Evolutionary conservation across 2,329 filamentous ascomycete species (phyloP).

Genomic region (Tolypocladium sp.): DNA sequence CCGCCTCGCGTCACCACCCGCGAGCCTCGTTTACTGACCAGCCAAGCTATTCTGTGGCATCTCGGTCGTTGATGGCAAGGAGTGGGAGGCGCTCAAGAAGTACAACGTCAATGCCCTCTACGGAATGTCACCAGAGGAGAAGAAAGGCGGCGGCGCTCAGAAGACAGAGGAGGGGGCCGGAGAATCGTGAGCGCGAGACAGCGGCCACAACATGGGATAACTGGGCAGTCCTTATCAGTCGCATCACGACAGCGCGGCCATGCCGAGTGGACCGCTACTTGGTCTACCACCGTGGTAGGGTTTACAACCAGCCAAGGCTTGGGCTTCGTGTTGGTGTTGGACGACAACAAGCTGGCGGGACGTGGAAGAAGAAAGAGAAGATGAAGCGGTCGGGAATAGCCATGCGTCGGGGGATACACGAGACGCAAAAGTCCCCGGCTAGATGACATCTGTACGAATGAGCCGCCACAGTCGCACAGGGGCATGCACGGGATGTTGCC

Average conservation of each 20-base stretch:
- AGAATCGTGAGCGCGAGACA: background rate
- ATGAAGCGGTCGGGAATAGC: background rate
- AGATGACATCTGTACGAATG: background rate
- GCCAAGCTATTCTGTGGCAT: conserved; percentile 65
- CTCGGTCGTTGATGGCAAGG: conserved; percentile 61
- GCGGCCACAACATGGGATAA: background rate
- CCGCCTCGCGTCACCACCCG: background rate
- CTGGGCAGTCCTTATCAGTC: background rate
- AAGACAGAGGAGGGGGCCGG: background rate
- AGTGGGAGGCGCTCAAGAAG: conserved; percentile 66
- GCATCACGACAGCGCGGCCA: background rate
- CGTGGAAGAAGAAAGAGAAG: background rate
- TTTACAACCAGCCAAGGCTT: background rate
- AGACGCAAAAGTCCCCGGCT: background rate
- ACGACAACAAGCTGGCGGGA: background rate
- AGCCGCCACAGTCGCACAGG: background rate
- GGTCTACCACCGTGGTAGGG: background rate
- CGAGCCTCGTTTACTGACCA: background rate
- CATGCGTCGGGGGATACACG: background rate
- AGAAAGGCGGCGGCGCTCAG: background rate
- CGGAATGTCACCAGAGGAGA: conserved; percentile 15
- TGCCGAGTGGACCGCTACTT: background rate
- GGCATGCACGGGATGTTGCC: background rate
- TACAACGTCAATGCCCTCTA: conserved; percentile 74
- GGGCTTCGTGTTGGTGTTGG: background rate